Conservation (phyloP, 2,329 filamentous ascomycete species). For the Ascochyta lentis region DNA sequence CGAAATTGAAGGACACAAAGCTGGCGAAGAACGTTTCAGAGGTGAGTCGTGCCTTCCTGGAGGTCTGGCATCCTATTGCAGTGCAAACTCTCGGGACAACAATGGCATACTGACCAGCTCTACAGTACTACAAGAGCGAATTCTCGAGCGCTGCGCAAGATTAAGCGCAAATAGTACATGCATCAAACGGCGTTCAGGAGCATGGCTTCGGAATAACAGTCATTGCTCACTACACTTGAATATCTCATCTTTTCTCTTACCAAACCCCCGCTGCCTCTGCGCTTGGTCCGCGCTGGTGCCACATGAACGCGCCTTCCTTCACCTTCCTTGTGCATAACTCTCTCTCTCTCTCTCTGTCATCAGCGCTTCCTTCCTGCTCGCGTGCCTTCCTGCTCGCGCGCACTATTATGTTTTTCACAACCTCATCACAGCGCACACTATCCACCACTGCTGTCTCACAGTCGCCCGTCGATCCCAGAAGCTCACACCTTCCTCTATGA, state of each 20-base stretch:
- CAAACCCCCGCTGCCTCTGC: neutral
- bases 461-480: neutral
- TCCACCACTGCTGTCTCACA: neutral
- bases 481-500: neutral
- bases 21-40: constrained; percentile 45
- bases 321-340: neutral
- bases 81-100: neutral
- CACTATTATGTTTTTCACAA: neutral
- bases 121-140: constrained; percentile 38
- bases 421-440: neutral
- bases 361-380: neutral
- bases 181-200: constrained; percentile 22
- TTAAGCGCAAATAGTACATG: constrained; percentile 13
- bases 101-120: constrained; percentile 19
- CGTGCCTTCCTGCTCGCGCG: neutral
- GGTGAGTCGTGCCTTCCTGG: constrained; percentile 45
- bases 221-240: neutral
- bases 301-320: neutral
- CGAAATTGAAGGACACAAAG: constrained; percentile 36
- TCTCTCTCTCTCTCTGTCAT: neutral
- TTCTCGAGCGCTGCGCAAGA: constrained; percentile 35
- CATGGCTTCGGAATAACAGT: constrained; percentile 2
- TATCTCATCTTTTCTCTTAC: neutral
- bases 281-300: neutral
- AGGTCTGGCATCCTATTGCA: constrained; percentile 30